Base-by-base conservation (phyloP, 1,139 yeast genomes). In the Suhomyces panamericanus region DNA sequence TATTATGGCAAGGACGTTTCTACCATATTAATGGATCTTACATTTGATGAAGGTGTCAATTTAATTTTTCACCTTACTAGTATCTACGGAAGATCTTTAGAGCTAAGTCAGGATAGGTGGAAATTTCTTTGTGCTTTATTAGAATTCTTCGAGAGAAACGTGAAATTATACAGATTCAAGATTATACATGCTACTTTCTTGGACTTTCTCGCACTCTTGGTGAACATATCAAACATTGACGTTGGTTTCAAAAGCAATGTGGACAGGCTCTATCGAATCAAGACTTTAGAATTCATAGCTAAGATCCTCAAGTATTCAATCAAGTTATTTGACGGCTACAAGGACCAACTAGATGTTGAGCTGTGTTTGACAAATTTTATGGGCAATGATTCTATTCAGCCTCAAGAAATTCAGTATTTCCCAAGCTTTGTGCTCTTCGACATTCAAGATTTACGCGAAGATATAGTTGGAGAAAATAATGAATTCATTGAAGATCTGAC, bases 321-420 rank as follows among this genome's bases (percentile, higher is more conserved):
- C 12, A 38, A 43, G 0, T 41, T 63, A 2, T 68, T 59, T 48
- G 69, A 70, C 31, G 78, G 78, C 1, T 73, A 60, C 48, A 60
- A 57, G 34, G 78, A 73, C 39, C 54, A 41, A 12, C 52, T 50
- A 3, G 49, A 55, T n/a, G 51, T 58, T 3, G 42, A 47, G 3
- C 42, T 42, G 12, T 38, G 48, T 10, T 30, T 43, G 2, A 37
- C 42, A n/a, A 30, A 42, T 7, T 49, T 41, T 8, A 22, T 34
- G 36, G n/a, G 29, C 2, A 9, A 26, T 1, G 16, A 33, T 20
- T 20, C 16, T 5, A 24, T 24, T 8, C 30, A 20, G 14, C 12
- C 26, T 2, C 36, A 34, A 10, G 36, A 34, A 7, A 12, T 34
- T 2, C 29, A 12, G 14, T n/a, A 34, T 34, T 34, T 34, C 13